Conservation (phyloP, 2,329 filamentous ascomycete species). For the Saccharata proteae region DNA sequence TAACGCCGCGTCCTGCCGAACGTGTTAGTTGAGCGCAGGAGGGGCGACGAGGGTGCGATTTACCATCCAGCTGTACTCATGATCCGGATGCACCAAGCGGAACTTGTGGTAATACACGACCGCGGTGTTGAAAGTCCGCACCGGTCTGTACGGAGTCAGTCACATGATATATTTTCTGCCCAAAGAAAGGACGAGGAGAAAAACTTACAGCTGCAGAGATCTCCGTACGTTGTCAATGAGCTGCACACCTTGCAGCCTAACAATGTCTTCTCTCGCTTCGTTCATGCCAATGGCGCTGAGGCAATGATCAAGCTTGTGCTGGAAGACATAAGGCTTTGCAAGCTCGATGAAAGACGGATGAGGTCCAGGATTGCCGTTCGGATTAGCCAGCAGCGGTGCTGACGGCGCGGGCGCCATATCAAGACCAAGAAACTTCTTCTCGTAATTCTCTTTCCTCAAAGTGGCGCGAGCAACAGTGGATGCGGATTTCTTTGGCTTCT, state of each 20-base stretch:
- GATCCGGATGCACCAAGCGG: constrained; percentile 70
- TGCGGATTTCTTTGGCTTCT: no score
- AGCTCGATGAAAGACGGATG: constrained; percentile 54
- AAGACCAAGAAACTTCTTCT: no score
- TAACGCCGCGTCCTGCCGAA: constrained; percentile 62
- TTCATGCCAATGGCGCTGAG: constrained; percentile 59
- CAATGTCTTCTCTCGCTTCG: constrained; percentile 65
- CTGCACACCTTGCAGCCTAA: constrained; percentile 73
- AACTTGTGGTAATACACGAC: constrained; percentile 92
- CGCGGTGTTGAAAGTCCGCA: constrained; percentile 85
- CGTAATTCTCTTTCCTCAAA: no score
- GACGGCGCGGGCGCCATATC: constrained; percentile 23
- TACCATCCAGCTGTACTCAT: constrained; percentile 64
- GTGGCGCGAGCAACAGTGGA: no score
- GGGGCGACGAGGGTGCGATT: constrained; percentile 10
- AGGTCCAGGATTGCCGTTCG: constrained; percentile 27
- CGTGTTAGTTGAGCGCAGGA: neutral
- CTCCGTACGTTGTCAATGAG: constrained; percentile 80
- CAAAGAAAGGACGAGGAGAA: neutral
- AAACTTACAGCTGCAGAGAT: constrained; percentile 60
- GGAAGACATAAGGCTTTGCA: constrained; percentile 66
- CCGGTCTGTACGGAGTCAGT: constrained; percentile 45
- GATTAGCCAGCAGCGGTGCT: constrained; percentile 13
- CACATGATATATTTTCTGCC: neutral
- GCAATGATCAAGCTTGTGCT: constrained; percentile 65